A percentile compares a stretch with the other conserved stretches of the same genome.
Evolutionary conservation across 192 early-diverging fungal species (phyloP).

Genomic region (Spinellus fusiger): DNA sequence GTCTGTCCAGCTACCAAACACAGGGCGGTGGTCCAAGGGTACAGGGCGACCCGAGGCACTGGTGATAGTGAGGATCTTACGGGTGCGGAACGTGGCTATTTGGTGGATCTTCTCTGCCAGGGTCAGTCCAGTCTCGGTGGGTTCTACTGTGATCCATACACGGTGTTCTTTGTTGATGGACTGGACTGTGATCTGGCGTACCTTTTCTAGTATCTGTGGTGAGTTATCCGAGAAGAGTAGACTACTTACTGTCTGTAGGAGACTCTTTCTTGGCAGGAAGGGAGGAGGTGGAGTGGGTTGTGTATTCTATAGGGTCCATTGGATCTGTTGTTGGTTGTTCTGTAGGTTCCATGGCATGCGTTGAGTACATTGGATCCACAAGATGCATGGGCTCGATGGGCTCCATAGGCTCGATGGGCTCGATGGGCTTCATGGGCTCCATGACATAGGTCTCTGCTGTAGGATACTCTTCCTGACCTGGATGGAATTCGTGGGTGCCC

Average conservation of each 20-base stretch:
- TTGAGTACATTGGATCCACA: too few relatives aligned
- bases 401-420: too few relatives aligned
- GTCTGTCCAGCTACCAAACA: slow-evolving; percentile 31
- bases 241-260: neutral
- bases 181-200: slow-evolving; percentile 28
- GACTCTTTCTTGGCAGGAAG: too few relatives aligned
- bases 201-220: slow-evolving; percentile 8
- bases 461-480: too few relatives aligned
- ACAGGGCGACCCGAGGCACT: slow-evolving; percentile 19
- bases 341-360: too few relatives aligned
- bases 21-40: slow-evolving; percentile 22
- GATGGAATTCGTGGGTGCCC: too few relatives aligned
- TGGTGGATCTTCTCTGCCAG: slow-evolving; percentile 27
- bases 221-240: neutral
- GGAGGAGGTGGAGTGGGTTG: too few relatives aligned
- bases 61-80: slow-evolving; percentile 25
- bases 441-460: too few relatives aligned
- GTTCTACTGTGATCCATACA: slow-evolving; percentile 29
- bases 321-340: too few relatives aligned
- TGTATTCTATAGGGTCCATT: too few relatives aligned
- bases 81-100: slow-evolving; percentile 28
- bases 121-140: slow-evolving; percentile 24
- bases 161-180: slow-evolving; percentile 28
- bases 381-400: too few relatives aligned
- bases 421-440: too few relatives aligned